phyloP scores from a whole-genome alignment of 2,329 filamentous ascomycete species.

The Dryadomyces quercivorus region DNA sequence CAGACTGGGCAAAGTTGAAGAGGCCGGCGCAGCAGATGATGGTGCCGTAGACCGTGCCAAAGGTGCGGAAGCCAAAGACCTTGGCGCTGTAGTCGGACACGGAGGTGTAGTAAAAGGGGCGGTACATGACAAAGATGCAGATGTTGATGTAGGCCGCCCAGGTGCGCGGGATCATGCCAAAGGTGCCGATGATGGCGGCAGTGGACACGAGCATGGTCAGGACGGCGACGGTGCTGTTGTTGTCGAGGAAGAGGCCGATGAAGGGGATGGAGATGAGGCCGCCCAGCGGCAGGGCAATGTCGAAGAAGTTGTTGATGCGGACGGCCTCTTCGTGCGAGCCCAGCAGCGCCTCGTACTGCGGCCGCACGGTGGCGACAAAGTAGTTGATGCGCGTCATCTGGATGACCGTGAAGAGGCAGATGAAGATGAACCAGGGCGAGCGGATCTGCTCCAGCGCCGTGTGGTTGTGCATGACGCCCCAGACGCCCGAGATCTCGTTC shows the following conservation, averaged over 20 bases:
- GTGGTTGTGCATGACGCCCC: slow-evolving; percentile 70
- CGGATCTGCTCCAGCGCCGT: slow-evolving; percentile 61
- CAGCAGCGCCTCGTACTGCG: slow-evolving; percentile 71
- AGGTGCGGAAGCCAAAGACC: slow-evolving; percentile 84
- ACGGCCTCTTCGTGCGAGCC: slow-evolving; percentile 47
- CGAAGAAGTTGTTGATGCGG: slow-evolving; percentile 72
- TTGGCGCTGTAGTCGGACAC: slow-evolving; percentile 85
- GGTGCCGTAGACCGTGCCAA: slow-evolving; percentile 86
- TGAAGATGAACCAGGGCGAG: slow-evolving; percentile 74
- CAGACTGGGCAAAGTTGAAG: slow-evolving; percentile 73
- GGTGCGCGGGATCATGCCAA: slow-evolving; percentile 58
- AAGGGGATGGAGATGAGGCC: slow-evolving; percentile 79
- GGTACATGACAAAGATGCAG: slow-evolving; percentile 68
- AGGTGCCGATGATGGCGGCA: slow-evolving; percentile 62
- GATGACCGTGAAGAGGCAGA: slow-evolving; percentile 67
- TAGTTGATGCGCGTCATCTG: slow-evolving; percentile 82
- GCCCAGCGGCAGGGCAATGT: slow-evolving; percentile 64
- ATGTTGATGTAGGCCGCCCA: slow-evolving; percentile 69
- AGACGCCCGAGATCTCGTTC: slow-evolving; percentile 63
- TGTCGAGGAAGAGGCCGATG: slow-evolving; percentile 70
- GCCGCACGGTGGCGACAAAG: slow-evolving; percentile 76
- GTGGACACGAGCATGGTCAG: slow-evolving; percentile 56
- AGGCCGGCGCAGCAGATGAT: slow-evolving; percentile 79
- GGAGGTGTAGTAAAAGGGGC: slow-evolving; percentile 83
- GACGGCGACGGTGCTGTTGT: slow-evolving; percentile 58